Evolutionary conservation across 768 basidiomycete species (phyloP).

Genomic region (Pisolithus marmoratus): DNA sequence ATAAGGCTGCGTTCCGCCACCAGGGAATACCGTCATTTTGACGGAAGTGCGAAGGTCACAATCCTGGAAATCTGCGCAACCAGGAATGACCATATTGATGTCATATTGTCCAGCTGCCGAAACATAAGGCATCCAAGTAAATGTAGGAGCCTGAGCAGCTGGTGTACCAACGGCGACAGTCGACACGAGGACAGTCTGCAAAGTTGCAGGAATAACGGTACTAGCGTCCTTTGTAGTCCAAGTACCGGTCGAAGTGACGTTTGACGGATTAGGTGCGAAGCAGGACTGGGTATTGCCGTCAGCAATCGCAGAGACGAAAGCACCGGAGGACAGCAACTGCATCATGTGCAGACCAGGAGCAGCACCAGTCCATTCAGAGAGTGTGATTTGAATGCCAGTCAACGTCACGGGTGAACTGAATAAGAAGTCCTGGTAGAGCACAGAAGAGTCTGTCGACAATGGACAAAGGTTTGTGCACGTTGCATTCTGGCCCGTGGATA

Average conservation of each 20-base stretch:
- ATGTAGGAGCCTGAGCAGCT: constrained; percentile 57
- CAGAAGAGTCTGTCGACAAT: constrained; percentile 64
- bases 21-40: constrained; percentile 76
- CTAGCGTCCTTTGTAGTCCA: constrained; percentile 64
- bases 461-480: constrained; percentile 81
- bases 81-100: constrained; percentile 80
- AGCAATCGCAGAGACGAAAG: constrained; percentile 73
- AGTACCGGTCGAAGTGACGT: constrained; percentile 55
- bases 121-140: constrained; percentile 92
- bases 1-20: constrained; percentile 54
- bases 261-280: constrained; percentile 72
- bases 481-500: constrained; percentile 61
- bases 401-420: constrained; percentile 60
- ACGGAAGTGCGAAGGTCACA: constrained; percentile 80
- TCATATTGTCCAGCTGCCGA: constrained; percentile 83
- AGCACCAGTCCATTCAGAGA: constrained; percentile 69
- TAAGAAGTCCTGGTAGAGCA: constrained; percentile 92
- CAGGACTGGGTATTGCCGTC: constrained; percentile 63
- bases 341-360: constrained; percentile 83
- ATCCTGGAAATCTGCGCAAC: constrained; percentile 75
- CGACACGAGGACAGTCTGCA: constrained; percentile 67
- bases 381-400: constrained; percentile 84
- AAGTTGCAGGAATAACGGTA: constrained; percentile 78
- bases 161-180: constrained; percentile 59
- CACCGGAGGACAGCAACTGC: constrained; percentile 90